These are phyloP conservation scores for Brassica rapa DNA, from an alignment of 345 rosid species.

Conservation along the genomic window DNA sequence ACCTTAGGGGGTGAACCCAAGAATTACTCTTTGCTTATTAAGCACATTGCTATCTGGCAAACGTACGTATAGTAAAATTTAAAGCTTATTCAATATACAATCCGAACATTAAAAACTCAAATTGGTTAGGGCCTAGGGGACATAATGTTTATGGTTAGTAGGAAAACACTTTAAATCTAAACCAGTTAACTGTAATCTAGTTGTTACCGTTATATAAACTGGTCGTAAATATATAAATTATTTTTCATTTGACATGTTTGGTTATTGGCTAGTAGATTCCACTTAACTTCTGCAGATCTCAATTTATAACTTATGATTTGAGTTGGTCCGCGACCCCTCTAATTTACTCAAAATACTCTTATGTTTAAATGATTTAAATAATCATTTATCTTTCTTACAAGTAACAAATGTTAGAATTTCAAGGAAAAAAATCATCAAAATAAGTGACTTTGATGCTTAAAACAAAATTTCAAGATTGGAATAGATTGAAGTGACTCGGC, in stretches of 20 bases:
- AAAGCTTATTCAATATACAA: background rate
- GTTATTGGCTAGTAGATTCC: conserved; percentile 1
- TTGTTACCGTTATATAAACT: background rate
- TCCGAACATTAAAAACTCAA: conserved; percentile 1
- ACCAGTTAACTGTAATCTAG: background rate
- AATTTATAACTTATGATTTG: background rate
- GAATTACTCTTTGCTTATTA: background rate
- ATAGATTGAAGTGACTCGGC: conserved; percentile 33
- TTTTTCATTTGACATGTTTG: background rate
- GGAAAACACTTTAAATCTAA: background rate
- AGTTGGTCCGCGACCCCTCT: background rate
- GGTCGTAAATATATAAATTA: background rate
- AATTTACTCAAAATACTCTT: background rate
- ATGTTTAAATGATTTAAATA: background rate
- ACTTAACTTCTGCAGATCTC: conserved; percentile 1
- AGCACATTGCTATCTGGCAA: conserved; percentile 4
- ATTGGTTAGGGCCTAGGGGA: background rate
- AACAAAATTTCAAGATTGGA: conserved; percentile 15
- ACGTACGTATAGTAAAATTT: background rate
- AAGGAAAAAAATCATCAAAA: conserved; percentile 13
- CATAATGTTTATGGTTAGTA: background rate
- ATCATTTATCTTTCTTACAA: background rate
- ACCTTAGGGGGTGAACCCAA: too few species aligned
- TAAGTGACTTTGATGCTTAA: conserved; percentile 19
- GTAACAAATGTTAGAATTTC: background rate